Evolutionary conservation across 805 yeast species (phyloP).

Genomic region (Saturnispora sekii): DNA sequence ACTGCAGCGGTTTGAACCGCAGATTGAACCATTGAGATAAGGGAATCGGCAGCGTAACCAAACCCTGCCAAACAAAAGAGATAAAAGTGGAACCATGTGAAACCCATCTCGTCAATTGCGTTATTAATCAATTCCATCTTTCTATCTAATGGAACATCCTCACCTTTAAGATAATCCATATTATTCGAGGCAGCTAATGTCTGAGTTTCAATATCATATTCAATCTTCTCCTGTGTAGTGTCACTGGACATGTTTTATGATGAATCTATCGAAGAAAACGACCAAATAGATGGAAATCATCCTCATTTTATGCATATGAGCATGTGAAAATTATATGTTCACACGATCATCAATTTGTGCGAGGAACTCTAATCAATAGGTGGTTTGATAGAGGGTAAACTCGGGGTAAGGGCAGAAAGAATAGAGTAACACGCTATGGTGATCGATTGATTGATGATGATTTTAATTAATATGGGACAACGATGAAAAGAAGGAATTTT

Average conservation of each 20-base stretch:
- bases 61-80: conserved; percentile 43
- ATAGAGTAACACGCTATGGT: neutral
- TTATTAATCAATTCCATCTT: conserved; percentile 40
- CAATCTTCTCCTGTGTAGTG: neutral
- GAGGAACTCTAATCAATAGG: too few species aligned
- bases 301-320: neutral
- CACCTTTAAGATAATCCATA: conserved; percentile 14
- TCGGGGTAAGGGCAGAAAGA: neutral
- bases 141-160: conserved; percentile 29
- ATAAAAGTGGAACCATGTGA: conserved; percentile 45
- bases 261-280: too few species aligned
- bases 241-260: neutral
- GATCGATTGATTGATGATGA: too few species aligned
- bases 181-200: conserved; percentile 1
- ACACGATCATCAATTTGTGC: too few species aligned
- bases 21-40: conserved; percentile 38
- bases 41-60: conserved; percentile 49
- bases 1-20: conserved; percentile 38
- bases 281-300: neutral
- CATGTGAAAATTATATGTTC: neutral
- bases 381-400: neutral
- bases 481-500: too few species aligned
- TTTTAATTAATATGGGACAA: too few species aligned
- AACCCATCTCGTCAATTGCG: conserved; percentile 53
- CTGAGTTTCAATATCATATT: neutral